These are phyloP conservation scores for Paramecium primaurelia DNA, from an alignment of 73 alveolate genomes.

Conservation along the genomic window DNA sequence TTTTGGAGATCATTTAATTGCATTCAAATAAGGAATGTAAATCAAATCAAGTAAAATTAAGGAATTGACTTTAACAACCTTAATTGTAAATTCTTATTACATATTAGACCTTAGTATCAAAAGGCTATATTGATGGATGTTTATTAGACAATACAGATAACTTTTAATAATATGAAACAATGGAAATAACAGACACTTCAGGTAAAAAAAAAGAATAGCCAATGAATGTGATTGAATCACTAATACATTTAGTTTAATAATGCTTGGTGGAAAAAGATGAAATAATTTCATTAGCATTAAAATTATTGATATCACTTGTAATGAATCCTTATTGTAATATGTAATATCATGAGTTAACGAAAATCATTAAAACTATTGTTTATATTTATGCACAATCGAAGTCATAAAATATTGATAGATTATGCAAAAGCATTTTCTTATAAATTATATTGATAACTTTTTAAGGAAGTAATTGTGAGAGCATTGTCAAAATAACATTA, in stretches of 20 bases:
- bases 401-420: neutral
- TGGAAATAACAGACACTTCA: neutral
- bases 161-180: neutral
- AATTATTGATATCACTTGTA: neutral
- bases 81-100: neutral
- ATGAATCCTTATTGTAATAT: slow-evolving; percentile 9
- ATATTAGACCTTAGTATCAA: neutral
- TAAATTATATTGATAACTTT: neutral
- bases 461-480: neutral
- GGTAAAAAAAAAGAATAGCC: neutral
- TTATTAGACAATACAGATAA: neutral
- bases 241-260: neutral
- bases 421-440: neutral
- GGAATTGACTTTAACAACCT: neutral
- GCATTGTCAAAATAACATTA: neutral
- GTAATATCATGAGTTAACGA: neutral
- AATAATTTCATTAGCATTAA: neutral
- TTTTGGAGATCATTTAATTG: neutral
- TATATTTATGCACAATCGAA: slow-evolving; percentile 24
- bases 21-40: neutral
- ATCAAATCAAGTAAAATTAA: neutral
- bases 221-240: neutral
- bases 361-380: neutral
- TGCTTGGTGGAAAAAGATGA: slow-evolving; percentile 43
- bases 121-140: neutral